These are phyloP conservation scores for Nannizziopsis arthrosporioides DNA, from an alignment of 2,329 filamentous ascomycete species.

Conservation along the genomic window DNA sequence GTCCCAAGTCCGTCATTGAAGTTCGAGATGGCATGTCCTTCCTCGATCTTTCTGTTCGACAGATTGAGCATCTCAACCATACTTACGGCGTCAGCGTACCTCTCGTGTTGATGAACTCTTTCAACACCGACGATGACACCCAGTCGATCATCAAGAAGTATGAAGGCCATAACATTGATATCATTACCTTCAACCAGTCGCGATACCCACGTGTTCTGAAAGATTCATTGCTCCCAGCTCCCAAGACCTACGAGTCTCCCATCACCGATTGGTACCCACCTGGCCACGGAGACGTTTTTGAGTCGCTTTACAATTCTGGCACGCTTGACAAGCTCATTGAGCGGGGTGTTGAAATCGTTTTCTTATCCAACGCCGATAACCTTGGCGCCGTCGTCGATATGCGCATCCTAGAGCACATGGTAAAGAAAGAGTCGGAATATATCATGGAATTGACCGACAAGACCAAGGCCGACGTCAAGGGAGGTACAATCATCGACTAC, in stretches of 20 bases:
- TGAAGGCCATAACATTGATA: slow-evolving; percentile 98
- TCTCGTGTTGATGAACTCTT: slow-evolving; percentile 99
- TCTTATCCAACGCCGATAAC: slow-evolving; percentile 99
- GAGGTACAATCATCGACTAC: slow-evolving; percentile 99
- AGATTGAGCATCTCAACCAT: slow-evolving; percentile 98
- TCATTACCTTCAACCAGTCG: slow-evolving; percentile 99
- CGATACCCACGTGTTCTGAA: slow-evolving; percentile 95
- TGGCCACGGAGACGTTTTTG: slow-evolving; percentile 98
- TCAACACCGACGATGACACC: slow-evolving; percentile 98
- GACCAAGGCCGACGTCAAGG: slow-evolving; percentile 99
- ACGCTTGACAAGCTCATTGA: slow-evolving; percentile 93
- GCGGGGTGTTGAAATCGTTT: slow-evolving; percentile 92
- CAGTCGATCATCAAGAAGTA: slow-evolving; percentile 99
- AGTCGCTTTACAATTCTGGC: slow-evolving; percentile 98
- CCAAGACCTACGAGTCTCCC: slow-evolving; percentile 74
- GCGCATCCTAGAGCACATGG: slow-evolving; percentile 98
- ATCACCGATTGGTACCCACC: slow-evolving; percentile 98
- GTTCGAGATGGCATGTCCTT: slow-evolving; percentile 99
- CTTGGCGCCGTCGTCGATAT: slow-evolving; percentile 94
- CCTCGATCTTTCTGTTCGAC: slow-evolving; percentile 93
- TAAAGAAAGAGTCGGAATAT: slow-evolving; percentile 92
- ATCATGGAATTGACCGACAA: slow-evolving; percentile 99
- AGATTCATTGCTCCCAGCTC: slow-evolving; percentile 91
- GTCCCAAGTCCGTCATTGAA: slow-evolving; percentile 98
- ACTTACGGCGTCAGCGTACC: slow-evolving; percentile 96